Evolutionary conservation across 2,329 filamentous ascomycete genomes (phyloP).

Genomic region (Trichoderma sp.): DNA sequence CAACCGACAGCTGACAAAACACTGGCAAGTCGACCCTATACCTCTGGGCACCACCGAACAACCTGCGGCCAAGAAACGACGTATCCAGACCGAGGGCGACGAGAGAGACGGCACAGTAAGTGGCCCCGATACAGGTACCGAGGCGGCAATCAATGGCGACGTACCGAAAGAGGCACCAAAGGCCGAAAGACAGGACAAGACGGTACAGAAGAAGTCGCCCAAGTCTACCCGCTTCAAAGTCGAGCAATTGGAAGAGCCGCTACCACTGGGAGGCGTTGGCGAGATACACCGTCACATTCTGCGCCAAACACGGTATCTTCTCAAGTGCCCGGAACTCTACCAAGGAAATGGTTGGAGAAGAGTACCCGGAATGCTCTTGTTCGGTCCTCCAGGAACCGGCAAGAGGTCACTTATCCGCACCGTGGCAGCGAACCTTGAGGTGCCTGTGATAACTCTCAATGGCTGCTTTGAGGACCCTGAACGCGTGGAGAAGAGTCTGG

Average conservation of each 20-base stretch:
- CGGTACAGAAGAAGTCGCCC: conserved; percentile 33
- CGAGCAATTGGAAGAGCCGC: conserved; percentile 29
- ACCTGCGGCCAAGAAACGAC: conserved; percentile 37
- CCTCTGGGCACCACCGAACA: conserved; percentile 26
- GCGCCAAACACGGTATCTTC: conserved; percentile 12
- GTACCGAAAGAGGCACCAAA: not conserved
- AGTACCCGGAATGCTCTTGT: conserved; percentile 64
- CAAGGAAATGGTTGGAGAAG: conserved; percentile 23
- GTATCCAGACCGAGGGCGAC: conserved; percentile 32
- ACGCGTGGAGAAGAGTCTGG: conserved; percentile 41
- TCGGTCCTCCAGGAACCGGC: conserved; percentile 78
- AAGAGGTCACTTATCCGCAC: conserved; percentile 77
- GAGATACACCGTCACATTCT: conserved; percentile 30
- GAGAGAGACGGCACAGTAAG: conserved; percentile 26
- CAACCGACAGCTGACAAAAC: conserved; percentile 45
- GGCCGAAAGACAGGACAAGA: conserved; percentile 32
- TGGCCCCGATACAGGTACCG: conserved; percentile 8
- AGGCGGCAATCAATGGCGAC: conserved; percentile 24
- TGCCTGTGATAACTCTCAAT: conserved; percentile 66
- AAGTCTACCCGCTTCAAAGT: conserved; percentile 36
- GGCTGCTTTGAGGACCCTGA: conserved; percentile 42
- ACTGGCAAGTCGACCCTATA: conserved; percentile 37
- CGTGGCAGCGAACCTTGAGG: conserved; percentile 69
- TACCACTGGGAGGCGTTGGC: conserved; percentile 35
- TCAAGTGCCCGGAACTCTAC: conserved; percentile 30